Conservation (phyloP, 768 basidiomycete genomes). For the Fistulinella prunicolor region DNA sequence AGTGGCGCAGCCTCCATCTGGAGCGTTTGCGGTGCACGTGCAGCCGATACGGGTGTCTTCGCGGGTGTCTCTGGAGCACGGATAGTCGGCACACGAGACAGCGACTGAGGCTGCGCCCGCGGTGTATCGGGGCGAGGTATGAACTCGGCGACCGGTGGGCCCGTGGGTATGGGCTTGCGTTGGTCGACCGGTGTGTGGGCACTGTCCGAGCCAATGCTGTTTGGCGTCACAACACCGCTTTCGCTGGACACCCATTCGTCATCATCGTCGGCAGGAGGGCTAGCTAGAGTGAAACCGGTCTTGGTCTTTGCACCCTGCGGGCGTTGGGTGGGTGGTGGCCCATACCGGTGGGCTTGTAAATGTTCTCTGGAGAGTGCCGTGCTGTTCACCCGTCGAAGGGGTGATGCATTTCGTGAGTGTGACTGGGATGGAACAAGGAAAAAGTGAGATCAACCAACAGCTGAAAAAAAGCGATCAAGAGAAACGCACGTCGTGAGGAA, state of each 20-base stretch:
- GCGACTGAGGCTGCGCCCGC: slow-evolving; percentile 30
- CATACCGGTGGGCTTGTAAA: slow-evolving; percentile 35
- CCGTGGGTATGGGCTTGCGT: slow-evolving; percentile 13
- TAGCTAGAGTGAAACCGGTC: slow-evolving; percentile 58
- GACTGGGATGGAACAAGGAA: slow-evolving; percentile 10
- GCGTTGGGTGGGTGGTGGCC: slow-evolving; percentile 25
- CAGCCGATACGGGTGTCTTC: slow-evolving; percentile 11
- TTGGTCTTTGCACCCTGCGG: slow-evolving; percentile 39
- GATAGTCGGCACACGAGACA: slow-evolving; percentile 33
- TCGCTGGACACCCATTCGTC: slow-evolving; percentile 80
- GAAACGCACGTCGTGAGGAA: slow-evolving; percentile 45
- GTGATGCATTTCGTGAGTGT: slow-evolving; percentile 25
- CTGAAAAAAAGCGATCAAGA: slow-evolving; percentile 10
- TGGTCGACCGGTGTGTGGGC: slow-evolving; percentile 32
- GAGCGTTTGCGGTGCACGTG: slow-evolving; percentile 18
- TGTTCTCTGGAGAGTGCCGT: slow-evolving; percentile 30
- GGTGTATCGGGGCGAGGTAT: slow-evolving; percentile 29
- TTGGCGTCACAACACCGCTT: slow-evolving; percentile 70
- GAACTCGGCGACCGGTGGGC: slow-evolving; percentile 15
- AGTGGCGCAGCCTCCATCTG: slow-evolving; percentile 14
- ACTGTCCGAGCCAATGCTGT: slow-evolving; percentile 45
- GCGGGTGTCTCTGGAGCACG: slow-evolving; percentile 27
- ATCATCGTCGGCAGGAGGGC: slow-evolving; percentile 48
- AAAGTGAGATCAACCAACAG: slow-evolving; percentile 13
- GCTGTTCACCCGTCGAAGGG: slow-evolving; percentile 27